Evolutionary conservation across 352 stramenopile species (phyloP), one percentile per base, ranked within the genome.

Genomic region (Globisporangium emineosum): DNA sequence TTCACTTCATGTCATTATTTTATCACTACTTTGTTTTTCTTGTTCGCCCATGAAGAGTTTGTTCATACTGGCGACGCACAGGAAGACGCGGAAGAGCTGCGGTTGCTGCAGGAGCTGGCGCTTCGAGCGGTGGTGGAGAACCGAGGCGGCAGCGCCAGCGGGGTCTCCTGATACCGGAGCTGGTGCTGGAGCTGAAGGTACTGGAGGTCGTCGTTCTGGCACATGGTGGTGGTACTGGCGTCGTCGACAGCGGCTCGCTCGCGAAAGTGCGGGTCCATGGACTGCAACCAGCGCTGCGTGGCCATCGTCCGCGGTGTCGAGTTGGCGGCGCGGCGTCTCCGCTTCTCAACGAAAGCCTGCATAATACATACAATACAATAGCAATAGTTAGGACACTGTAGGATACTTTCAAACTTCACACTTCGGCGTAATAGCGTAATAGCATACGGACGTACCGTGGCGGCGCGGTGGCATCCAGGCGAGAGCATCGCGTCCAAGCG

Each of bases 311-410:
- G 75, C 0, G 81, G 81, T 1, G 81, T 90, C 42, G 69, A 65
- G 60, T 83, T 82, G 27, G 69, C 58, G 3, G 79, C 55, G 10
- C 81, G 79, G 42, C 73, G 73, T 51, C 76, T 77, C 8, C 81
- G 75, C 59, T 90, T 90, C 53, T 88, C 81, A 29, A 90, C 77
- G 52, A 90, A 90, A 2, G 76, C 81, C 77, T 86, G 50, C 25
- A 52, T 10, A 45, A 47, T n/a, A n/a, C n/a, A n/a, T n/a, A n/a
- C n/a, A n/a, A 43, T n/a, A 8, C 33, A 29, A 58, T 2, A 64
- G 0, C 6, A 21, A 1, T 6, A 5, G 50, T 60, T 13, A 47
- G 25, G 17, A 7, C 17, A 5, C n/a, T n/a, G n/a, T n/a, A n/a
- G n/a, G n/a, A n/a, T n/a, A n/a, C n/a, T n/a, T n/a, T n/a, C n/a